Conservation (phyloP, 768 basidiomycete species). For the Paxillus ammoniavirescens region DNA sequence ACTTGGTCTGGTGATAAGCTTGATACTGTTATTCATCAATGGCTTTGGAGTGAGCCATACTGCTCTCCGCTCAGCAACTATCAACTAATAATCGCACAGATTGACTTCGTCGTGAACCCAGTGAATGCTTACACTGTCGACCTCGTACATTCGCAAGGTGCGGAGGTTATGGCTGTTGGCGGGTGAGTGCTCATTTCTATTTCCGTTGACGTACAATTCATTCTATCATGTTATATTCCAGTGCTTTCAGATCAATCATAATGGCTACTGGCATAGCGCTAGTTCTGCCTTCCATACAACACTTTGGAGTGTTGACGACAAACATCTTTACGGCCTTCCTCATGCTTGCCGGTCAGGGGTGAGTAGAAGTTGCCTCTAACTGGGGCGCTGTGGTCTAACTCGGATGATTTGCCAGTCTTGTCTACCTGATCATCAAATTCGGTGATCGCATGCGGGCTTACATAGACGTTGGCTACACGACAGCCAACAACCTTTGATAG, state of each 20-base stretch:
- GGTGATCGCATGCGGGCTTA: slow-evolving; percentile 52
- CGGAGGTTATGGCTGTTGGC: slow-evolving; percentile 55
- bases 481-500: slow-evolving; percentile 33
- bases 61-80: background rate
- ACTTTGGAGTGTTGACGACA: slow-evolving; percentile 44
- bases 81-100: slow-evolving; percentile 26
- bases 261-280: slow-evolving; percentile 42
- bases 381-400: background rate
- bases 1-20: slow-evolving; percentile 45
- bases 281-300: slow-evolving; percentile 52
- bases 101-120: slow-evolving; percentile 52
- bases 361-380: slow-evolving; percentile 19
- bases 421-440: slow-evolving; percentile 47
- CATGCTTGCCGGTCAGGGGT: slow-evolving; percentile 49
- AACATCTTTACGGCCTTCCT: slow-evolving; percentile 42
- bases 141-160: slow-evolving; percentile 54
- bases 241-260: slow-evolving; percentile 47
- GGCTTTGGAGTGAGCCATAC: slow-evolving; percentile 51
- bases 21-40: slow-evolving; percentile 54
- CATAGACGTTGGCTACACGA: slow-evolving; percentile 51
- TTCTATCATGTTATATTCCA: slow-evolving; percentile 17
- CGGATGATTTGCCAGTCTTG: slow-evolving; percentile 31
- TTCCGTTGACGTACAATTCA: background rate
- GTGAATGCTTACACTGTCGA: slow-evolving; percentile 55
- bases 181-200: slow-evolving; percentile 34